phyloP scores from a whole-genome alignment of 805 yeast species.

The Candida sakaeoensis region DNA sequence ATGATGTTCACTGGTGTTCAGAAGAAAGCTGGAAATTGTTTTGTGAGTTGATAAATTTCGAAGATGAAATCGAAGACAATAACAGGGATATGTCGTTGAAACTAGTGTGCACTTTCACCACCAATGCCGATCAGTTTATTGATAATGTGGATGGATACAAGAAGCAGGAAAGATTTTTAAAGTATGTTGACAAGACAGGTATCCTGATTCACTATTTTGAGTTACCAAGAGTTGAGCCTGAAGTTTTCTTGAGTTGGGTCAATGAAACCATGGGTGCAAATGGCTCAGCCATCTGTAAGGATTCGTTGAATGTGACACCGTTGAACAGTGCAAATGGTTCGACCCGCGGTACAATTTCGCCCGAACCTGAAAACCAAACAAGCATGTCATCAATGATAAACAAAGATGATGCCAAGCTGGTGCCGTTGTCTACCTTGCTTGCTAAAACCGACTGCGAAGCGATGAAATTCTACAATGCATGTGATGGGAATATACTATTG shows the following conservation, averaged over 20 bases:
- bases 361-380: conserved; percentile 5
- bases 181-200: conserved; percentile 1
- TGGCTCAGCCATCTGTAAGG: not conserved
- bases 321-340: not conserved
- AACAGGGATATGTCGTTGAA: conserved; percentile 10
- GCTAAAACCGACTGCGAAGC: conserved; percentile 3
- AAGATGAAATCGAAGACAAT: conserved; percentile 11
- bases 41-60: conserved; percentile 22
- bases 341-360: too few species aligned
- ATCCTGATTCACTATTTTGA: conserved; percentile 1
- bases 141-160: conserved; percentile 1
- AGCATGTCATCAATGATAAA: conserved; percentile 8
- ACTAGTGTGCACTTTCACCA: conserved; percentile 5
- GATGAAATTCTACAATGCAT: conserved; percentile 4
- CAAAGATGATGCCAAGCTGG: not conserved
- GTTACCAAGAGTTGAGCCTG: conserved; percentile 2
- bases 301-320: not conserved
- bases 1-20: conserved; percentile 46
- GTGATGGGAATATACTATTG: conserved; percentile 4
- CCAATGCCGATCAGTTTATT: conserved; percentile 7
- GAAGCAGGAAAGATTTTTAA: conserved; percentile 1
- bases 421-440: not conserved
- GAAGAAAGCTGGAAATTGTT: conserved; percentile 25
- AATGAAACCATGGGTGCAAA: conserved; percentile 5
- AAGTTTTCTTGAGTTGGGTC: not conserved